phyloP scores from a whole-genome alignment of 2,329 filamentous ascomycete genomes.

The Microsporum ferrugineum region DNA sequence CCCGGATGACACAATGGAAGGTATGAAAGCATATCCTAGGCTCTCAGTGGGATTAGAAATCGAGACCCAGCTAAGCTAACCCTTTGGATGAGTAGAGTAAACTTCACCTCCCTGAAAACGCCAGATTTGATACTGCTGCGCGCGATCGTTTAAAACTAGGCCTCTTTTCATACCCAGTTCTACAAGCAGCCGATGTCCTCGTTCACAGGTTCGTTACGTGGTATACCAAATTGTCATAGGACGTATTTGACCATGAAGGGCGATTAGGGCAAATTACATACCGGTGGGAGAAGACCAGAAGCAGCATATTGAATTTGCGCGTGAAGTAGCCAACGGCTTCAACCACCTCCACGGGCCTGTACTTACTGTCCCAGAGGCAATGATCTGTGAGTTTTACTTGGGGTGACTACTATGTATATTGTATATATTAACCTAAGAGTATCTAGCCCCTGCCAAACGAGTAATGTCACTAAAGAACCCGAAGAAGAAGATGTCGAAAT shows the following conservation, averaged over 20 bases:
- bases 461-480: constrained; percentile 84
- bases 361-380: constrained; percentile 57
- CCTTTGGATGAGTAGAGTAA: constrained; percentile 49
- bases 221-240: neutral
- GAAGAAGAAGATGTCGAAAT: constrained; percentile 87
- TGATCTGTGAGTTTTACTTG: constrained; percentile 50
- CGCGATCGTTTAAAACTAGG: constrained; percentile 66
- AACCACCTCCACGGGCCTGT: constrained; percentile 58
- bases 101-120: constrained; percentile 50
- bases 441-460: constrained; percentile 60
- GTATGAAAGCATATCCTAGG: constrained; percentile 35
- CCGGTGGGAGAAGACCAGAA: constrained; percentile 92
- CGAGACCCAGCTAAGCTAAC: neutral
- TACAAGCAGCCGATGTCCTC: constrained; percentile 89
- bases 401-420: neutral
- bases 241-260: neutral
- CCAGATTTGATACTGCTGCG: constrained; percentile 45
- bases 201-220: constrained; percentile 53
- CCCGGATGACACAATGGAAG: constrained; percentile 99
- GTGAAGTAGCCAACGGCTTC: constrained; percentile 77
- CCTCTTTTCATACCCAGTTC: constrained; percentile 87
- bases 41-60: too few species aligned
- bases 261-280: constrained; percentile 68
- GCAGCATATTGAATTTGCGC: constrained; percentile 87
- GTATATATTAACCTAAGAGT: neutral